Conservation (phyloP, 163 green algal species). For the Scenedesmus sp. region DNA sequence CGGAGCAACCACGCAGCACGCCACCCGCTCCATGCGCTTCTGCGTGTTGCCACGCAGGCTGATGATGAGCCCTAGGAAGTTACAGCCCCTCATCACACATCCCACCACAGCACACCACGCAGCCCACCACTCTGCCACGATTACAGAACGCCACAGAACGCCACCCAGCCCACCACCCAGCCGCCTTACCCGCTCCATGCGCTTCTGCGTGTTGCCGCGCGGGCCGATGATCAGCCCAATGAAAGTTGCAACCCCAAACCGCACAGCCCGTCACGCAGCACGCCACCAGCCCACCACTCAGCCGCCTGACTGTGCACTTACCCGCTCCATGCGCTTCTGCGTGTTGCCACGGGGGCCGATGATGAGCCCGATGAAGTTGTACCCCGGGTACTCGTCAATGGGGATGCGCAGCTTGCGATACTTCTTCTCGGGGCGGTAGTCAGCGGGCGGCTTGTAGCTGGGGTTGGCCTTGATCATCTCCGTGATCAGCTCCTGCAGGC, state of each 20-base stretch:
- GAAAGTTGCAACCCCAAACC: conserved; percentile 91
- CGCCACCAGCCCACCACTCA: too few species aligned
- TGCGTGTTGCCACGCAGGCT: too few species aligned
- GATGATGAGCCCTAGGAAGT: too few species aligned
- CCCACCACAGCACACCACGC: too few species aligned
- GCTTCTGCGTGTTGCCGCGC: conserved; percentile 91
- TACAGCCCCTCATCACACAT: too few species aligned
- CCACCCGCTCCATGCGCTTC: conserved; percentile 45
- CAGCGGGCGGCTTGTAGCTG: conserved; percentile 85
- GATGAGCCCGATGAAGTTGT: conserved; percentile 99
- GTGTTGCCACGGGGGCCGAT: conserved; percentile 98
- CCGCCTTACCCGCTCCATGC: conserved; percentile 38
- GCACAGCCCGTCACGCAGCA: too few species aligned
- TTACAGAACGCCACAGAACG: too few species aligned
- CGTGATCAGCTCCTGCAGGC: conserved; percentile 49
- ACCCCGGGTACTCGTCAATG: conserved; percentile 89
- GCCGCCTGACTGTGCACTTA: not conserved
- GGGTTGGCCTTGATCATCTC: conserved; percentile 92
- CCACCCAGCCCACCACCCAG: not conserved
- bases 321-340: conserved; percentile 61
- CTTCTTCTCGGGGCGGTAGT: conserved; percentile 86
- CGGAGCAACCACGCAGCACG: too few species aligned
- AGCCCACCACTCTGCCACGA: not conserved
- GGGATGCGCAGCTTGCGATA: conserved; percentile 91
- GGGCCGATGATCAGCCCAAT: conserved; percentile 98